Conservation (phyloP, 2,329 filamentous ascomycete species). For the Dothiorella sarmentorum region DNA sequence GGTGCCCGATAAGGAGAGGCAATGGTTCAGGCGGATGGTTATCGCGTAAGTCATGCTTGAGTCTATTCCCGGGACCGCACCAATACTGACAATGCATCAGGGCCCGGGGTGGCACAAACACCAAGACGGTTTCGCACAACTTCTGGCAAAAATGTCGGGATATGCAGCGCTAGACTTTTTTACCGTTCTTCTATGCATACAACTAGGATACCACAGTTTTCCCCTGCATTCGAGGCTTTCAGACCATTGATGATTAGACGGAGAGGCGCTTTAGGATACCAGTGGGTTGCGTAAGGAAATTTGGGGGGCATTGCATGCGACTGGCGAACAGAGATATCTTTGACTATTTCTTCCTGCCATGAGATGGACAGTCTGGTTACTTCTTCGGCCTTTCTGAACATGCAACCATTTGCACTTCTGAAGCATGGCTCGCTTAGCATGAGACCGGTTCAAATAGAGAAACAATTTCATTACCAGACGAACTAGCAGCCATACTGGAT, state of each 20-base stretch:
- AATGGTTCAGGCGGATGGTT: conserved; percentile 15
- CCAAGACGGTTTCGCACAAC: neutral
- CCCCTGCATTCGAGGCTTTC: neutral
- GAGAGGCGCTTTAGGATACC: conserved; percentile 7
- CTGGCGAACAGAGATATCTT: neutral
- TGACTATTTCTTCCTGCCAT: neutral
- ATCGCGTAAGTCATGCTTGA: conserved; percentile 8
- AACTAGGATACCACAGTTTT: neutral
- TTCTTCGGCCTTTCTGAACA: neutral
- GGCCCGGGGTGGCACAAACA: conserved; percentile 15
- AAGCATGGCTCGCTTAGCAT: neutral
- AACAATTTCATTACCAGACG: no score
- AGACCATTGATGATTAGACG: neutral
- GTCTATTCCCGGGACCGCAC: neutral
- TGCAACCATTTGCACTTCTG: neutral
- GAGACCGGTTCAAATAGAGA: neutral
- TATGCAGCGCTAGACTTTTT: neutral
- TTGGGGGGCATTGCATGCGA: conserved; percentile 10
- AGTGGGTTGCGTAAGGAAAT: conserved; percentile 1
- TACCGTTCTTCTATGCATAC: neutral
- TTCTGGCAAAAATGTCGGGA: conserved; percentile 18
- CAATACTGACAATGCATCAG: neutral
- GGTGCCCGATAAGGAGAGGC: conserved; percentile 15
- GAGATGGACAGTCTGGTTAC: neutral
- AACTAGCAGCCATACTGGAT: no score